phyloP scores from a whole-genome alignment of 2,329 filamentous ascomycete genomes.

The Penicillium hesseltinei region DNA sequence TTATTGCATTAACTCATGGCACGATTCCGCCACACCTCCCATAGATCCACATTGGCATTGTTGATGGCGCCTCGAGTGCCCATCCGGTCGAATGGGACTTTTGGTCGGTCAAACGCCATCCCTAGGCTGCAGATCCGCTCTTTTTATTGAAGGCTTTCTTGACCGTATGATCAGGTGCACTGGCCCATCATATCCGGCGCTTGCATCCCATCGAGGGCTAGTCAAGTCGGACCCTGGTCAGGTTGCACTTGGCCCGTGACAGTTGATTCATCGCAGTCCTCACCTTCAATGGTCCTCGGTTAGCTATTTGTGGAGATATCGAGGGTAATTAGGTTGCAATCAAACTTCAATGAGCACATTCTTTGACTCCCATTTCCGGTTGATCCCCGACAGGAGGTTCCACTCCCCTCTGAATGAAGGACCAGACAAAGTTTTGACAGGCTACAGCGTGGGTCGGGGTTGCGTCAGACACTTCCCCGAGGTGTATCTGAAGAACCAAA shows the following conservation, averaged over 20 bases:
- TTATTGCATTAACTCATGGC: slow-evolving; percentile 5
- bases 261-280: not conserved
- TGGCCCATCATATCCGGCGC: slow-evolving; percentile 7
- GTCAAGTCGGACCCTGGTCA: not conserved
- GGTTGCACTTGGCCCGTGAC: not conserved
- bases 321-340: slow-evolving; percentile 16
- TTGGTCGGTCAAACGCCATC: slow-evolving; percentile 2
- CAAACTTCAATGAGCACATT: slow-evolving; percentile 1
- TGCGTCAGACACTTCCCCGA: not conserved
- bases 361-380: slow-evolving; percentile 8
- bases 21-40: slow-evolving; percentile 1
- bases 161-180: not conserved
- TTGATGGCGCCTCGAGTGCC: not conserved
- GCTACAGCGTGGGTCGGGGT: slow-evolving; percentile 7
- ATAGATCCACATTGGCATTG: slow-evolving; percentile 6
- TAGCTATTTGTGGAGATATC: not conserved
- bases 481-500: not conserved
- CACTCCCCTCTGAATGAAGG: not conserved
- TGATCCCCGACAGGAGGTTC: not conserved
- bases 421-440: slow-evolving; percentile 7
- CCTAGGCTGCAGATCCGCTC: slow-evolving; percentile 7
- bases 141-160: slow-evolving; percentile 9
- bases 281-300: not conserved
- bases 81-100: not conserved
- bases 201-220: not conserved